phyloP scores from a whole-genome alignment of 805 yeast species.

The Suhomyces sp. region DNA sequence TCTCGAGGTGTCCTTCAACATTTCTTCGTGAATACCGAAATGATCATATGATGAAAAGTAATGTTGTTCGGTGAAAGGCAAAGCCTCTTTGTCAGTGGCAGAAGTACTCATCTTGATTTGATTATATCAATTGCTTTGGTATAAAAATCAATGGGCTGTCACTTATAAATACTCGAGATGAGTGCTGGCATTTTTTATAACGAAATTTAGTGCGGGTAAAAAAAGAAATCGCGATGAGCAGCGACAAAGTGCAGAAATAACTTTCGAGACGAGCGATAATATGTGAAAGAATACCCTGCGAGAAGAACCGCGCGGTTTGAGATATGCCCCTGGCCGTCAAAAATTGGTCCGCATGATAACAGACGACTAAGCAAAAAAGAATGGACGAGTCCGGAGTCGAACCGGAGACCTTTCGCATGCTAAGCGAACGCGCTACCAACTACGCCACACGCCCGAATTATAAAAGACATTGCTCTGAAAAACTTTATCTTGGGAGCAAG shows the following conservation, averaged over 20 bases:
- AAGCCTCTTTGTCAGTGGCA: slow-evolving; percentile 64
- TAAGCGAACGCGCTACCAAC: slow-evolving; percentile 82
- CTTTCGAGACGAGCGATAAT: background rate
- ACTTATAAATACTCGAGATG: background rate
- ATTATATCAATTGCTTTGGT: background rate
- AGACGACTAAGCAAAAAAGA: slow-evolving; percentile 17
- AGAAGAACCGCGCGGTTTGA: background rate
- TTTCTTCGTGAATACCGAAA: slow-evolving; percentile 97
- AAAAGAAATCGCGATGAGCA: slow-evolving; percentile 2
- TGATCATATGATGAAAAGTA: slow-evolving; percentile 95
- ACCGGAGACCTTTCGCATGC: slow-evolving; percentile 80
- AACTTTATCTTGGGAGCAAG: too few relatives aligned
- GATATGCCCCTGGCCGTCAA: background rate
- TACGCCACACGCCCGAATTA: slow-evolving; percentile 71
- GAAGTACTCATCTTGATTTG: slow-evolving; percentile 7
- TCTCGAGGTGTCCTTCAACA: slow-evolving; percentile 94
- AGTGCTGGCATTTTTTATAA: background rate
- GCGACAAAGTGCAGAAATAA: background rate
- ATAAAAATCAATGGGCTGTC: background rate
- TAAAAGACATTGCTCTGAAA: background rate
- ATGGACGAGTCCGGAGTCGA: slow-evolving; percentile 76
- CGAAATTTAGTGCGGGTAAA: background rate
- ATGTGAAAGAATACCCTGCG: background rate
- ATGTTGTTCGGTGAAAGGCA: slow-evolving; percentile 81
- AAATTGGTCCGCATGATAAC: background rate